phyloP scores from a whole-genome alignment of 2,329 filamentous ascomycete genomes.

The Sclerotinia sclerotiorum region DNA sequence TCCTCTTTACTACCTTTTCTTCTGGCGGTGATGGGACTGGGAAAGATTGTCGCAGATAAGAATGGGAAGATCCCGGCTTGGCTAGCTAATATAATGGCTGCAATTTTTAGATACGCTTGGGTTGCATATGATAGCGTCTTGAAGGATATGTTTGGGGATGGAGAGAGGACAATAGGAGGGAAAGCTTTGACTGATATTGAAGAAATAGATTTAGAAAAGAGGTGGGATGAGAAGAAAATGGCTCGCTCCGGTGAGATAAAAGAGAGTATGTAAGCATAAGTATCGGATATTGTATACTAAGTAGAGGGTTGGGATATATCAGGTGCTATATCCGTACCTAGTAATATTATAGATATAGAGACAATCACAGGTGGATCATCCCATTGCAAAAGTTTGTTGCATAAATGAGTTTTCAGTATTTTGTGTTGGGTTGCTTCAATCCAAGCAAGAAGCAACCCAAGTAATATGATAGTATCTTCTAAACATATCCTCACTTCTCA shows the following conservation, averaged over 20 bases:
- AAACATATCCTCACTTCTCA: not conserved
- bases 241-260: not conserved
- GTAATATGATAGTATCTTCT: not conserved
- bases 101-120: slow-evolving; percentile 61
- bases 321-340: not conserved
- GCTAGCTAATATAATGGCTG: slow-evolving; percentile 54
- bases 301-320: not conserved
- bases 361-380: not conserved
- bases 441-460: too few species aligned
- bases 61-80: slow-evolving; percentile 68
- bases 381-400: not conserved
- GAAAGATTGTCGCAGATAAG: slow-evolving; percentile 57
- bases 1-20: slow-evolving; percentile 59
- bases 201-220: slow-evolving; percentile 23
- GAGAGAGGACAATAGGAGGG: slow-evolving; percentile 60
- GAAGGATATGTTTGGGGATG: slow-evolving; percentile 75
- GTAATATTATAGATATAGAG: not conserved
- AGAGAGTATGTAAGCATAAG: not conserved
- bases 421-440: not conserved
- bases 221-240: slow-evolving; percentile 19
- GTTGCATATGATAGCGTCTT: slow-evolving; percentile 62
- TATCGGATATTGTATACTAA: not conserved
- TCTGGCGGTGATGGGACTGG: slow-evolving; percentile 51
- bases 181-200: slow-evolving; percentile 27
- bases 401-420: not conserved